These are phyloP conservation scores for Medicago truncatula DNA, from an alignment of 306 rosid genomes.

Conservation along the genomic window DNA sequence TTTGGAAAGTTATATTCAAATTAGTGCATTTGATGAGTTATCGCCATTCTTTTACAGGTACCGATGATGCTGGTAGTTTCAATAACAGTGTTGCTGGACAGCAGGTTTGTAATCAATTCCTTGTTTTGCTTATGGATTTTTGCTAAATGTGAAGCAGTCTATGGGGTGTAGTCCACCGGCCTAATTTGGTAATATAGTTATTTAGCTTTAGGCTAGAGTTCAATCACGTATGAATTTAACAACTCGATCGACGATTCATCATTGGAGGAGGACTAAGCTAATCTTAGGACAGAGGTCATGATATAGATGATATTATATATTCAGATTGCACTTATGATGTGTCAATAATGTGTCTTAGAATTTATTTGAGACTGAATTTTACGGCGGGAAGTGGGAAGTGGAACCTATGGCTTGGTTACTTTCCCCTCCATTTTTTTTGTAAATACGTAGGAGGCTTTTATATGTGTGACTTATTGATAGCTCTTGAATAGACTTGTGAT, in stretches of 20 bases:
- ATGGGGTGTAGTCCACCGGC: constrained; percentile 11
- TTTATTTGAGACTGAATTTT: constrained; percentile 18
- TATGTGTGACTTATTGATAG: constrained; percentile 14
- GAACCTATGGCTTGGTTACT: constrained; percentile 4
- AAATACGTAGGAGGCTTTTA: constrained; percentile 20
- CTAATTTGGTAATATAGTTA: constrained; percentile 11
- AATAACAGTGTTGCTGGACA: constrained; percentile 84
- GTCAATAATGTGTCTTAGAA: constrained; percentile 7
- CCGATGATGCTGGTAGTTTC: constrained; percentile 81
- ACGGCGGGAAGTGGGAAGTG: neutral
- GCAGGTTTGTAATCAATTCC: constrained; percentile 64
- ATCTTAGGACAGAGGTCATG: constrained; percentile 12
- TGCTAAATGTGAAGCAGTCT: constrained; percentile 12
- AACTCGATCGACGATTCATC: constrained; percentile 29
- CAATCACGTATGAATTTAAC: constrained; percentile 25
- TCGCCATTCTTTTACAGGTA: constrained; percentile 53
- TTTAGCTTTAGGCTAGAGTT: constrained; percentile 30
- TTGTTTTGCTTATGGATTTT: constrained; percentile 26
- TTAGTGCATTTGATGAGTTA: constrained; percentile 30
- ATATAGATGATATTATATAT: constrained; percentile 8
- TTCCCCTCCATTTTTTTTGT: neutral
- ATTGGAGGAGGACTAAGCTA: constrained; percentile 31
- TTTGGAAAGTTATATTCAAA: constrained; percentile 28
- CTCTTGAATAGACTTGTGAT: constrained; percentile 27
- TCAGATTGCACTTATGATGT: constrained; percentile 1